These are phyloP conservation scores for Syzygium grande DNA, from an alignment of 345 rosid species.

Conservation along the genomic window DNA sequence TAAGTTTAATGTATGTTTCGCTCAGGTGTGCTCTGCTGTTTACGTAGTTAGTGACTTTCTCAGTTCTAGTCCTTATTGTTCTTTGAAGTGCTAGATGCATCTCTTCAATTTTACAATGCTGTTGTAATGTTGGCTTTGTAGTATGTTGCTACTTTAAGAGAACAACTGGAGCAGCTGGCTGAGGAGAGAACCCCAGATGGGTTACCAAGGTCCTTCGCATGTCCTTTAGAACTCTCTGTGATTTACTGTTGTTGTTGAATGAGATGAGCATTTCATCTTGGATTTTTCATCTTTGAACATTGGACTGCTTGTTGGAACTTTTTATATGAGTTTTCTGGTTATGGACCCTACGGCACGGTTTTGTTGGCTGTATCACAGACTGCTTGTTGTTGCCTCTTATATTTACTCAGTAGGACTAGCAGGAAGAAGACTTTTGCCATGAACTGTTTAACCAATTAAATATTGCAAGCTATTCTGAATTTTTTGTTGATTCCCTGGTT, in stretches of 20 bases:
- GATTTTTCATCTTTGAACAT: background rate
- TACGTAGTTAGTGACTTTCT: background rate
- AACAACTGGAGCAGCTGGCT: conserved; percentile 58
- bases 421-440: background rate
- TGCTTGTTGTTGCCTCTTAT: background rate
- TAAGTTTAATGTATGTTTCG: background rate
- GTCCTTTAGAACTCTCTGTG: background rate
- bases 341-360: background rate
- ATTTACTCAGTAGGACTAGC: background rate
- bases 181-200: conserved; percentile 78
- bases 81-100: background rate
- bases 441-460: background rate
- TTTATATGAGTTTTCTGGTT: background rate
- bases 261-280: background rate
- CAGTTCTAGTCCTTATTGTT: background rate
- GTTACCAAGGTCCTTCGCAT: conserved; percentile 45
- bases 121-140: conserved; percentile 8
- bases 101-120: background rate
- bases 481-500: background rate
- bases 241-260: background rate
- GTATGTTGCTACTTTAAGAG: conserved; percentile 85
- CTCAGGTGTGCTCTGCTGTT: background rate
- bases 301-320: background rate
- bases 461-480: background rate
- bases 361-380: background rate